These are phyloP conservation scores for Cladophialophora chaetospira DNA, from an alignment of 2,329 filamentous ascomycete genomes.

Conservation along the genomic window DNA sequence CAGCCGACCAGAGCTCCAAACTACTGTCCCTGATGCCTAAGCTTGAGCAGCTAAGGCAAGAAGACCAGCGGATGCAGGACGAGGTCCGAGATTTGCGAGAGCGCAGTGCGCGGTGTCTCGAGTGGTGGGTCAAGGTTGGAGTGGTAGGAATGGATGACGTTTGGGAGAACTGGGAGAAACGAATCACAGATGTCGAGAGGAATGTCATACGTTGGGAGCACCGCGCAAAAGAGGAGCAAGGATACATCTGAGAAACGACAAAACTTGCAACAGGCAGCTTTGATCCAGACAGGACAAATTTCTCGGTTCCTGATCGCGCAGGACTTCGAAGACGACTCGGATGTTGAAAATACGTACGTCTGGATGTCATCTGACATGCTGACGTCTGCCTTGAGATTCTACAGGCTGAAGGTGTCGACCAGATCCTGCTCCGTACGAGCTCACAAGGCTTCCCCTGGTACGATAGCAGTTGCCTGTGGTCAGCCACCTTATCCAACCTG, in stretches of 20 bases:
- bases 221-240: constrained; percentile 50
- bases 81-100: constrained; percentile 46
- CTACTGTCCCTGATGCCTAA: constrained; percentile 48
- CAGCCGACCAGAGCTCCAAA: constrained; percentile 44
- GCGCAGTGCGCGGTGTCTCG: constrained; percentile 54
- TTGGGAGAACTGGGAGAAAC: constrained; percentile 71
- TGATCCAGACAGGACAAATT: background rate
- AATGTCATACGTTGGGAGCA: constrained; percentile 64
- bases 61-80: constrained; percentile 43
- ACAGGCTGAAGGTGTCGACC: background rate
- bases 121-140: constrained; percentile 73
- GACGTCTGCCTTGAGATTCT: background rate
- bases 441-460: background rate
- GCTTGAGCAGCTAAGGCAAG: constrained; percentile 40
- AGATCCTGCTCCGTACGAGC: background rate
- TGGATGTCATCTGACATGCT: background rate
- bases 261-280: constrained; percentile 7
- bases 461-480: background rate
- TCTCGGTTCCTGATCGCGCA: background rate
- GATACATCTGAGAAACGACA: constrained; percentile 39
- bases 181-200: constrained; percentile 67
- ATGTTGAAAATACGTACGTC: background rate
- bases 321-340: background rate
- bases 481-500: too few species aligned
- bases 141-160: constrained; percentile 68